These are phyloP conservation scores for Sugiyamaella mastotermitis DNA, from an alignment of 805 yeast genomes.

Conservation along the genomic window DNA sequence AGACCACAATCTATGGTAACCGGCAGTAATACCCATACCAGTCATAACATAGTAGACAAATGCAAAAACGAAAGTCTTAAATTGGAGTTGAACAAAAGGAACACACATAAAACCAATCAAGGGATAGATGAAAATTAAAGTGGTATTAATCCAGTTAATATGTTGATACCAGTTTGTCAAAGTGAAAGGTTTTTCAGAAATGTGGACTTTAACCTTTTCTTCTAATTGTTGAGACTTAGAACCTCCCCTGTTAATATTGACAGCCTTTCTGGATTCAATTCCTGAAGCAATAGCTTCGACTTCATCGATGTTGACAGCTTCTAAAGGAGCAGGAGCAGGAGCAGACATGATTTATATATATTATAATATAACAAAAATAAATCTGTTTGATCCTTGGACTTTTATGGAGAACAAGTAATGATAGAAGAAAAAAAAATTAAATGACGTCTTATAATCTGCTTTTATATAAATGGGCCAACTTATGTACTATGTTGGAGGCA, in stretches of 20 bases:
- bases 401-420: no score
- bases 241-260: slow-evolving; percentile 25
- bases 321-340: no score
- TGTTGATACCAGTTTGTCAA: slow-evolving; percentile 63
- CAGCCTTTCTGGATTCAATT: slow-evolving; percentile 20
- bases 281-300: slow-evolving; percentile 33
- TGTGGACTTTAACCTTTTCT: slow-evolving; percentile 36
- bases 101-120: slow-evolving; percentile 39
- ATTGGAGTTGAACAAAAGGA: slow-evolving; percentile 39
- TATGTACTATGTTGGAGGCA: no score
- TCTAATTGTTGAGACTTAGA: slow-evolving; percentile 9
- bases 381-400: no score
- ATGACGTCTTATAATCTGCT: no score
- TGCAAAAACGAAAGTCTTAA: slow-evolving; percentile 49
- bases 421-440: no score
- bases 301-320: slow-evolving; percentile 26
- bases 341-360: no score
- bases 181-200: slow-evolving; percentile 74
- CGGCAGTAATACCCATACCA: slow-evolving; percentile 71
- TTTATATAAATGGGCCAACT: no score
- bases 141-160: slow-evolving; percentile 67
- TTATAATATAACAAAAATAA: no score
- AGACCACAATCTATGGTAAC: slow-evolving; percentile 76
- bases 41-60: slow-evolving; percentile 51
- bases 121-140: slow-evolving; percentile 54